Evolutionary conservation across 2,329 filamentous ascomycete species (phyloP).

Genomic region (Fusarium robinianum): DNA sequence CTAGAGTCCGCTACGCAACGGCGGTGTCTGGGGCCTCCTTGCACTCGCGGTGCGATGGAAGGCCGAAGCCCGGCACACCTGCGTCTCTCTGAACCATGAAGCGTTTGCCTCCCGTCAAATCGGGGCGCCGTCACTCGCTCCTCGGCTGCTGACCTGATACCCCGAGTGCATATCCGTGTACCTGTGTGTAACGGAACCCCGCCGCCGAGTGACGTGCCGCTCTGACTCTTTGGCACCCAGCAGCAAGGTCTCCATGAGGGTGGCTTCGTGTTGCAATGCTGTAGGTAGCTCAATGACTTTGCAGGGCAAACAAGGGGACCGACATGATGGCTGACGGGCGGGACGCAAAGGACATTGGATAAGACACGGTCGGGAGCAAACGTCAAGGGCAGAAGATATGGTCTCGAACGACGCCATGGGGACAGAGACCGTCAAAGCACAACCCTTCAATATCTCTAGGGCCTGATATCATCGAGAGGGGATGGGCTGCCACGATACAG

Average conservation of each 20-base stretch:
- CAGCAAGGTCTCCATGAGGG: conserved; percentile 19
- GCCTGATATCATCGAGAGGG: too few species aligned
- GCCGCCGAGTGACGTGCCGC: conserved; percentile 32
- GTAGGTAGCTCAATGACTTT: conserved; percentile 6
- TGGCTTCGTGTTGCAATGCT: conserved; percentile 5
- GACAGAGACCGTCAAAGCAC: too few species aligned
- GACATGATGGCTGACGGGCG: too few species aligned
- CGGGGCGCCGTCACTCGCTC: conserved; percentile 1
- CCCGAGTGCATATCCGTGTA: conserved; percentile 4
- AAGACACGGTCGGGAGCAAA: too few species aligned
- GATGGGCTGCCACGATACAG: too few species aligned
- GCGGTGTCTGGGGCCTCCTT: conserved; percentile 17
- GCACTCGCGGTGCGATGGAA: conserved; percentile 1
- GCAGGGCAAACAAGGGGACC: conserved; percentile 4
- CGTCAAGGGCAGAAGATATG: too few species aligned
- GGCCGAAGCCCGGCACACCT: conserved; percentile 14
- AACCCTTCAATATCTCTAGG: too few species aligned
- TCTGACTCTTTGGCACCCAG: conserved; percentile 31
- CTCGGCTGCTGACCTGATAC: conserved; percentile 1
- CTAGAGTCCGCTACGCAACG: conserved; percentile 16
- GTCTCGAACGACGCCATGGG: too few species aligned
- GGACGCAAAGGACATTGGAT: too few species aligned
- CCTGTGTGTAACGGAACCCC: conserved; percentile 18
- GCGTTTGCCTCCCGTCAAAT: neutral
- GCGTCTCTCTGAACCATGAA: conserved; percentile 11